Percentiles rank a stretch among this genome's conserved stretches.
Evolutionary conservation across 495 filamentous ascomycete species (phyloP).

Genomic region (Ramalina intermedia): DNA sequence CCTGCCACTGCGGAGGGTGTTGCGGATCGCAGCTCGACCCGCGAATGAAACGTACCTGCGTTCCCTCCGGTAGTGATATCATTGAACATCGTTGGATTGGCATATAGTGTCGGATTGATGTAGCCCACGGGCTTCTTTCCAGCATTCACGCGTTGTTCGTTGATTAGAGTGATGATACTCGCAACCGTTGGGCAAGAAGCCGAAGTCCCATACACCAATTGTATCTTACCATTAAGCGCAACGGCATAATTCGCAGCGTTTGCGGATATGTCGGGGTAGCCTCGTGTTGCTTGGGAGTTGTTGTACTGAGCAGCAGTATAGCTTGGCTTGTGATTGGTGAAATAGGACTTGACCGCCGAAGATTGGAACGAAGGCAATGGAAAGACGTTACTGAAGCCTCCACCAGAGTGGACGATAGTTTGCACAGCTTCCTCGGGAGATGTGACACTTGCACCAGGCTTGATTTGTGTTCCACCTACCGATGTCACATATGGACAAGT

Average conservation of each 20-base stretch:
- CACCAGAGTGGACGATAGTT: slow-evolving; percentile 24
- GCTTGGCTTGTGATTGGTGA: slow-evolving; percentile 10
- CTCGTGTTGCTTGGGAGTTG: slow-evolving; percentile 19
- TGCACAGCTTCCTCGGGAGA: slow-evolving; percentile 23
- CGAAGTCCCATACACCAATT: slow-evolving; percentile 24
- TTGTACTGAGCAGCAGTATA: slow-evolving; percentile 1
- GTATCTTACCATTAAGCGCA: slow-evolving; percentile 9
- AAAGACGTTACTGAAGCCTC: slow-evolving; percentile 35
- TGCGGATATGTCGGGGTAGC: slow-evolving; percentile 24
- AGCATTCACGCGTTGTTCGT: slow-evolving; percentile 29
- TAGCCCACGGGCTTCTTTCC: slow-evolving; percentile 38
- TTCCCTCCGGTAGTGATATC: slow-evolving; percentile 36
- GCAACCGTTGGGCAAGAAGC: slow-evolving; percentile 24
- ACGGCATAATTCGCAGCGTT: slow-evolving; percentile 17
- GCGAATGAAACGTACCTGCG: slow-evolving; percentile 9
- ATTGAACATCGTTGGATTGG: slow-evolving; percentile 29
- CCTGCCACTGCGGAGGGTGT: no score
- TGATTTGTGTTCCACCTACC: slow-evolving; percentile 28
- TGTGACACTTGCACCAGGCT: slow-evolving; percentile 17
- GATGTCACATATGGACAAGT: slow-evolving; percentile 32
- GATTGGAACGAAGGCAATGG: slow-evolving; percentile 25
- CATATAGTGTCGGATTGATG: slow-evolving; percentile 37
- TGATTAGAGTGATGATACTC: slow-evolving; percentile 29
- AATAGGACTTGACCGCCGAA: slow-evolving; percentile 17
- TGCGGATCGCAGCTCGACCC: no score